A percentile compares a stretch with the other conserved stretches of the same genome.
phyloP scores from a whole-genome alignment of 805 yeast genomes.

The Candida suzukii region DNA sequence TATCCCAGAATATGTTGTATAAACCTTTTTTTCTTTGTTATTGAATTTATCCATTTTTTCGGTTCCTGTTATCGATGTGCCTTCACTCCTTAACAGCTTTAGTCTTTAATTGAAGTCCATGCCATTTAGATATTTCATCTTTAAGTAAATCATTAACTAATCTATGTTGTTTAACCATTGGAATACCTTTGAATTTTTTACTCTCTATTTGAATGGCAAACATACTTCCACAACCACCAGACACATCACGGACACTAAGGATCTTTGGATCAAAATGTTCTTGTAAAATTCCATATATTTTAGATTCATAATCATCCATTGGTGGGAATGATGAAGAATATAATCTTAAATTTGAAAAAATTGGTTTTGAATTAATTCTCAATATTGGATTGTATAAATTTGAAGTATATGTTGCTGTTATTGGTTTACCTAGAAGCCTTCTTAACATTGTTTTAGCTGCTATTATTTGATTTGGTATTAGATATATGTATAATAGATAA shows the following conservation, averaged over 20 bases:
- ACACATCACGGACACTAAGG: slow-evolving; percentile 70
- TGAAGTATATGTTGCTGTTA: no score
- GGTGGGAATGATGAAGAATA: background rate
- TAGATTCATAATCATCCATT: slow-evolving; percentile 55
- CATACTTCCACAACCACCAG: slow-evolving; percentile 99
- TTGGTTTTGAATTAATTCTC: no score
- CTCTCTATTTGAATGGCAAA: slow-evolving; percentile 79
- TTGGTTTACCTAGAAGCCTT: no score
- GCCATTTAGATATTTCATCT: slow-evolving; percentile 90
- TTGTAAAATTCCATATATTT: slow-evolving; percentile 50
- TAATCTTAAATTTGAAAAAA: background rate
- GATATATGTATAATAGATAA: no score
- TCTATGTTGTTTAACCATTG: slow-evolving; percentile 88
- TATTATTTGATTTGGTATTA: no score
- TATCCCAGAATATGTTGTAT: no score
- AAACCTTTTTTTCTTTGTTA: no score
- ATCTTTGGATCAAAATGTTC: slow-evolving; percentile 52
- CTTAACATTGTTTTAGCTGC: no score
- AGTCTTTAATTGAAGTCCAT: slow-evolving; percentile 84
- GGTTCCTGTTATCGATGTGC: no score
- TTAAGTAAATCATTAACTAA: slow-evolving; percentile 74
- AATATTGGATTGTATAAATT: no score
- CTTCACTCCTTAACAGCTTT: slow-evolving; percentile 32
- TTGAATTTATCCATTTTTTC: no score
- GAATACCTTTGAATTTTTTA: slow-evolving; percentile 64